Evolutionary conservation across 768 basidiomycete genomes (phyloP).

Genomic region (Rhizopogon roseolus): DNA sequence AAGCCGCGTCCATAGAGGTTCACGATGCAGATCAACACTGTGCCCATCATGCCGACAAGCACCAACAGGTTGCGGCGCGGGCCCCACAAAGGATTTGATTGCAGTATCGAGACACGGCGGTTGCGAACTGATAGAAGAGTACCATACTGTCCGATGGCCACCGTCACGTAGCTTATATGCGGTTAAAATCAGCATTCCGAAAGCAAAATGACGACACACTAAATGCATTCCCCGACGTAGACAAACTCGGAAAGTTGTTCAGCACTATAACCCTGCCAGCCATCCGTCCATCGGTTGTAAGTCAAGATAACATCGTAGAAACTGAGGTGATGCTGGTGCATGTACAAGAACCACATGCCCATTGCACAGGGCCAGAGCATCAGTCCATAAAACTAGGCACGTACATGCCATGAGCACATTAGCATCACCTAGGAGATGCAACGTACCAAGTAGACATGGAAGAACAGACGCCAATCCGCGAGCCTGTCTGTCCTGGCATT

Average conservation of each 20-base stretch:
- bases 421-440: constrained; percentile 6
- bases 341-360: constrained; percentile 37
- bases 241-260: constrained; percentile 31
- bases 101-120: constrained; percentile 22
- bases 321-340: constrained; percentile 27
- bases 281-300: constrained; percentile 34
- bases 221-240: constrained; percentile 36
- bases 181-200: not conserved
- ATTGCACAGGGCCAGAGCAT: constrained; percentile 42
- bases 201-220: constrained; percentile 22
- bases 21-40: constrained; percentile 25
- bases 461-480: constrained; percentile 43
- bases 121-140: constrained; percentile 21
- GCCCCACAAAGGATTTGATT: constrained; percentile 30
- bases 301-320: constrained; percentile 33
- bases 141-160: constrained; percentile 26
- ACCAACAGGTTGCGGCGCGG: constrained; percentile 31
- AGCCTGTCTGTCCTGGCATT: constrained; percentile 41
- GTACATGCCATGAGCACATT: not conserved
- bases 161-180: constrained; percentile 28
- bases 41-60: constrained; percentile 28
- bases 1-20: constrained; percentile 33
- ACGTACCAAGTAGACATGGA: constrained; percentile 43
- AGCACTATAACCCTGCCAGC: constrained; percentile 27
- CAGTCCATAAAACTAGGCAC: constrained; percentile 34